Evolutionary conservation across 2,329 filamentous ascomycete species (phyloP).

Genomic region (Rhexocercosporidium sp.): DNA sequence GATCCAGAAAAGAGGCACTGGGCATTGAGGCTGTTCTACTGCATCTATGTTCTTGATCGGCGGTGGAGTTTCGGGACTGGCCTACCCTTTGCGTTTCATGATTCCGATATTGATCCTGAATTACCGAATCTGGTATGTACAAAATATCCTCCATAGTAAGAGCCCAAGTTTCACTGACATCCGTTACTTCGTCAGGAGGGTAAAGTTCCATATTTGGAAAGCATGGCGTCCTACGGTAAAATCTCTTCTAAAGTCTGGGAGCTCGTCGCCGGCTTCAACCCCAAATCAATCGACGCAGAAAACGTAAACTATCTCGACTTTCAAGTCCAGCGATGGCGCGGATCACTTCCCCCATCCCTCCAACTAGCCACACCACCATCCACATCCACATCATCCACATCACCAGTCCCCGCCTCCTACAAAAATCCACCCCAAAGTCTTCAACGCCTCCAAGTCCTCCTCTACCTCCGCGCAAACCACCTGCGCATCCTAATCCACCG

Average conservation of each 20-base stretch:
- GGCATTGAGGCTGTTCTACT: not conserved
- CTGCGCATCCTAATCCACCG: not conserved
- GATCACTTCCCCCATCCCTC: not conserved
- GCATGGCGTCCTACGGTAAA: not conserved
- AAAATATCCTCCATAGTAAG: not conserved
- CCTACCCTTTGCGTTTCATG: not conserved
- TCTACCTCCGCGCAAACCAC: not conserved
- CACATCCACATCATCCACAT: not conserved
- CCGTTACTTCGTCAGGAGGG: not conserved
- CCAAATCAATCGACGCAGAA: not conserved
- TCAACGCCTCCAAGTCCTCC: not conserved
- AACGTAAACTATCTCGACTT: constrained; percentile 6
- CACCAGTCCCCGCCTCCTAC: too few relatives aligned
- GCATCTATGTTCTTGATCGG: constrained; percentile 2
- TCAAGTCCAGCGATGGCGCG: constrained; percentile 1
- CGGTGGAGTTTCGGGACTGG: not conserved
- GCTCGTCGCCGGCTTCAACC: not conserved
- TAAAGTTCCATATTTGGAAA: not conserved
- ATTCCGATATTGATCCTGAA: not conserved
- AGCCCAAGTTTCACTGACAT: too few relatives aligned
- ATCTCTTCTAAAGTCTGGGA: not conserved
- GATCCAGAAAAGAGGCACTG: not conserved
- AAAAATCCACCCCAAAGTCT: not conserved
- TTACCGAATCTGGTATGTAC: not conserved
- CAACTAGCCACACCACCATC: not conserved